A percentile compares a stretch with the other conserved stretches of the same genome.
phyloP scores from a whole-genome alignment of 2,329 filamentous ascomycete species.

The Arthrobotrys iridis region DNA sequence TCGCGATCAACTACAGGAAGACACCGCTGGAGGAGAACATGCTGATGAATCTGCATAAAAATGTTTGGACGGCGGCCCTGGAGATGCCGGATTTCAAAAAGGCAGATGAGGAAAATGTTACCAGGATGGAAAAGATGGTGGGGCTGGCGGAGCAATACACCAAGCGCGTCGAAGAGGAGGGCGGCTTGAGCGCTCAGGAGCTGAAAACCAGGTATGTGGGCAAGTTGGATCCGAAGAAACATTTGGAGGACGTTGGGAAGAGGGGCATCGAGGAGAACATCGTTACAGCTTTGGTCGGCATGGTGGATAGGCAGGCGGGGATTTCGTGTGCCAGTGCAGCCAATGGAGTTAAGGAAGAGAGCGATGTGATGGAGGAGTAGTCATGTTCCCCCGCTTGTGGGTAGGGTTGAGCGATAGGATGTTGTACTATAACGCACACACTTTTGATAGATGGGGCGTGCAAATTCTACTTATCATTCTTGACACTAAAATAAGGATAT shows the following conservation, averaged over 20 bases:
- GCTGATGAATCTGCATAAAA: slow-evolving; percentile 99
- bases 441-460: slow-evolving; percentile 30
- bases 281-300: slow-evolving; percentile 94
- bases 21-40: slow-evolving; percentile 98
- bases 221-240: slow-evolving; percentile 99
- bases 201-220: slow-evolving; percentile 98
- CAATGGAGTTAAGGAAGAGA: slow-evolving; percentile 76
- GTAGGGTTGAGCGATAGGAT: background rate
- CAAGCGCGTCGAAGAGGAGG: slow-evolving; percentile 98
- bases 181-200: slow-evolving; percentile 94
- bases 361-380: slow-evolving; percentile 57
- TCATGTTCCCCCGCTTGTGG: background rate
- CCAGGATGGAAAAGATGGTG: slow-evolving; percentile 86
- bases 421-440: slow-evolving; percentile 40
- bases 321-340: slow-evolving; percentile 73
- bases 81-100: slow-evolving; percentile 95
- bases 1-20: slow-evolving; percentile 97
- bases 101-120: slow-evolving; percentile 86
- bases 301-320: slow-evolving; percentile 99
- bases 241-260: slow-evolving; percentile 95
- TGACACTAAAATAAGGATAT: background rate
- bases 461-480: slow-evolving; percentile 3
- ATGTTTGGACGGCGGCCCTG: slow-evolving; percentile 97
- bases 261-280: slow-evolving; percentile 99
- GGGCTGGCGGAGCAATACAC: slow-evolving; percentile 93